phyloP scores from a whole-genome alignment of 345 rosid species.

The Eucalyptus curtisii region DNA sequence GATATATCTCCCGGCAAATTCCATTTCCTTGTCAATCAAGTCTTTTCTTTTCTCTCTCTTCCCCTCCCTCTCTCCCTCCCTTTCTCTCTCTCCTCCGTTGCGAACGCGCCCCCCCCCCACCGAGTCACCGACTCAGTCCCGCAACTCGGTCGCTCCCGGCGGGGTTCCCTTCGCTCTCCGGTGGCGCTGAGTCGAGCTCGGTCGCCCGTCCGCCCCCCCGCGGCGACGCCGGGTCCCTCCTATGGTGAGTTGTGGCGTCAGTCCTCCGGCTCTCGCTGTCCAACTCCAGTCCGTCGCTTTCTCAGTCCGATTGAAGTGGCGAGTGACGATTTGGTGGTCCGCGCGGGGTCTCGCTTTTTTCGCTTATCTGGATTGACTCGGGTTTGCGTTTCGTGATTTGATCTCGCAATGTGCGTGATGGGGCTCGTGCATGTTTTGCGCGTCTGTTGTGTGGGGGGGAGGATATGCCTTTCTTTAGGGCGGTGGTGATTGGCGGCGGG shows the following conservation, averaged over 20 bases:
- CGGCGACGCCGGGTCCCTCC: background rate
- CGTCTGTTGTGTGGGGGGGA: background rate
- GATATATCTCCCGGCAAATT: background rate
- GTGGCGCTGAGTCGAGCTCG: background rate
- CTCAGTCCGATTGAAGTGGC: background rate
- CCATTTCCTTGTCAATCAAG: background rate
- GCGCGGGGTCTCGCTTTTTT: background rate
- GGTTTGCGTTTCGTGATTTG: background rate
- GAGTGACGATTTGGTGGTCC: background rate
- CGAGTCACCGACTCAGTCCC: background rate
- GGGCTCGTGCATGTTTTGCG: background rate
- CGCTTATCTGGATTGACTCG: background rate
- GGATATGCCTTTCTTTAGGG: background rate
- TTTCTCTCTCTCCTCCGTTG: background rate
- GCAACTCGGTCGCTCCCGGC: background rate
- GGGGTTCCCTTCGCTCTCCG: background rate
- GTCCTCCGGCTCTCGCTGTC: background rate
- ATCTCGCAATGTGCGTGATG: background rate
- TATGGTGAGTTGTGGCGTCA: background rate
- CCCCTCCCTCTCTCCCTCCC: background rate
- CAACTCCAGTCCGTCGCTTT: background rate
- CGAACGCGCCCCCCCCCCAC: background rate
- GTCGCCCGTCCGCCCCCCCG: background rate
- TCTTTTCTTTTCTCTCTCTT: background rate
- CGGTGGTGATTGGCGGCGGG: background rate